Evolutionary conservation across 73 alveolate species (phyloP), one percentile per base, ranked within the genome.

Genomic region (Paramecium caudatum): DNA sequence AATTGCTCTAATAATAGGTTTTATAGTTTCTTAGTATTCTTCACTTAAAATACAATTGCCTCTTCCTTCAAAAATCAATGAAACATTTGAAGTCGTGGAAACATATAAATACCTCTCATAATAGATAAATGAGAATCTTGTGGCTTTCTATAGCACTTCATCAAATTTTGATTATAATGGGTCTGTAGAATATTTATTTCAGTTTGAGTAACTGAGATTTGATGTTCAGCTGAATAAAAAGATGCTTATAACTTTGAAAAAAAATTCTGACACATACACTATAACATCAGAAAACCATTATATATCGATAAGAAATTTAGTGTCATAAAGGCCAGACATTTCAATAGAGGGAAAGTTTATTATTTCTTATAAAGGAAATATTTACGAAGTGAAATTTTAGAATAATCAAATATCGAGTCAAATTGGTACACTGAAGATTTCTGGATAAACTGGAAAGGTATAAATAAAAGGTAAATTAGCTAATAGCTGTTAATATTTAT

Each of bases 21-120:
- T 74, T 45, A 23, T 41, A 6, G 32, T 74, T 15, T 74, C 88
- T 0, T n/a, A 43, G 9, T 74, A 74, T 74, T 74, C 88, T 10
- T 15, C 43, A 13, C 36, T 74, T 74, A 23, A 45, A 15, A 41
- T 34, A 16, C 43, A 15, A 36, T 39, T 74, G 39, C 88, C 88
- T 15, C 19, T 74, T 16, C 47, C 30, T 19, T 39, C 62, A 0
- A 21, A 36, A 27, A 23, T 74, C 15, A 37, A 74, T 45, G 88
- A 74, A 41, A 74, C 88, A 1, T 74, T 27, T 74, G 88, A 74
- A 43, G 17, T 74, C 6, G 47, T 74, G 5, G 88, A 74, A 5
- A 27, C 21, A 2, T 74, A 27, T 25, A 74, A 74, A 47, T 74
- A 74, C 43, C 16, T 74, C 2, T 39, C 69, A 5, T 13, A 74